Conservation (phyloP, 352 stramenopile species). For the Thraustotheca clavata region DNA sequence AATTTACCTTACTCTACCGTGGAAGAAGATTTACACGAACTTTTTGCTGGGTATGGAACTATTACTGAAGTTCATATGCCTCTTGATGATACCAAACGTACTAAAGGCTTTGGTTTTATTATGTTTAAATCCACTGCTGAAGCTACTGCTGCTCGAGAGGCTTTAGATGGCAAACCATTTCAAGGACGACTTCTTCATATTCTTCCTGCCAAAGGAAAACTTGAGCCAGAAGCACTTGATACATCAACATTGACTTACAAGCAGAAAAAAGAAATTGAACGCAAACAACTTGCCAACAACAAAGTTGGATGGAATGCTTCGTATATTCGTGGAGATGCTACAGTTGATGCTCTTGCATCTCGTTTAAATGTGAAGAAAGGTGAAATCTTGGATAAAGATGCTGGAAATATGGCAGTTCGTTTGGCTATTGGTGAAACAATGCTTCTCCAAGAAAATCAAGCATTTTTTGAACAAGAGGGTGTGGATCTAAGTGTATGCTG, state of each 20-base stretch:
- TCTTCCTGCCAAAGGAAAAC: constrained; percentile 76
- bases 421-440: constrained; percentile 97
- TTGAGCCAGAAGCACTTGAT: constrained; percentile 44
- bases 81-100: constrained; percentile 91
- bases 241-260: constrained; percentile 79
- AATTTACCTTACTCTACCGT: constrained; percentile 96
- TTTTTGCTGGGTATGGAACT: constrained; percentile 84
- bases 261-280: constrained; percentile 86
- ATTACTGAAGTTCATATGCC: constrained; percentile 94
- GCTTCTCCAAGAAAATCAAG: constrained; percentile 96
- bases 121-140: constrained; percentile 89
- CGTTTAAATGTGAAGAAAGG: constrained; percentile 73
- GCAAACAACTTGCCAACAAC: constrained; percentile 49
- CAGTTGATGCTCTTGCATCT: constrained; percentile 73
- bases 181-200: constrained; percentile 95
- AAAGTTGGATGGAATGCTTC: constrained; percentile 94
- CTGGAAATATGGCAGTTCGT: constrained; percentile 95
- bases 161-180: constrained; percentile 92
- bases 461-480: constrained; percentile 93
- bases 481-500: constrained; percentile 92
- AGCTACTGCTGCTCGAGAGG: constrained; percentile 78
- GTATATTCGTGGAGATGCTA: constrained; percentile 85
- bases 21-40: constrained; percentile 92
- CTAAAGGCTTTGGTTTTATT: constrained; percentile 98
- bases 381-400: constrained; percentile 93